These are phyloP conservation scores for Chrysanthemum lavandulifolium DNA, from an alignment of 129 eudicot species.

Conservation along the genomic window DNA sequence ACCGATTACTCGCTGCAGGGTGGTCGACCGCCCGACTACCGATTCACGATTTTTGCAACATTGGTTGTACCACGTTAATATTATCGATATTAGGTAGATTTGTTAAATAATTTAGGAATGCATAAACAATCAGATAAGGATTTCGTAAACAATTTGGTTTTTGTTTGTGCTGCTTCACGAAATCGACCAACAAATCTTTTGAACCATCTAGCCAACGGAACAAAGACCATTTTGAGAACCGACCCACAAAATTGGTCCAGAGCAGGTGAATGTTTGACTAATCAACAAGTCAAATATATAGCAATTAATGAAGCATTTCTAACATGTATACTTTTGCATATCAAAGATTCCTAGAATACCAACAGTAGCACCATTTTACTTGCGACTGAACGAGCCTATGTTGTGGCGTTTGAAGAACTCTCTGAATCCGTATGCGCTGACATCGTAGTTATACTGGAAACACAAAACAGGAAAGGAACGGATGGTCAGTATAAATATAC, in stretches of 20 bases:
- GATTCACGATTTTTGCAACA: too few relatives aligned
- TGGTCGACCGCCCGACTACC: too few relatives aligned
- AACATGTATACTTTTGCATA: conserved; percentile 5
- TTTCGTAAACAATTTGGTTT: too few relatives aligned
- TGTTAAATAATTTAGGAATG: too few relatives aligned
- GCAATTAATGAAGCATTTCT: background rate
- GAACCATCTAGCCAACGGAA: background rate
- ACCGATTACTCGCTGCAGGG: too few relatives aligned
- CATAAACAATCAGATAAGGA: too few relatives aligned
- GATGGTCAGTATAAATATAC: conserved; percentile 11
- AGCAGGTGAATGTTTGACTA: background rate
- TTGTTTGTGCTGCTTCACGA: background rate
- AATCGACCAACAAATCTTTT: background rate
- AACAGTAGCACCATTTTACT: conserved; percentile 26
- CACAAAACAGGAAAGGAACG: background rate
- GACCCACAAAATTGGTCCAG: background rate
- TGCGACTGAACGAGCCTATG: conserved; percentile 39
- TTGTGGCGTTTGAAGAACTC: conserved; percentile 86
- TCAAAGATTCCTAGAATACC: background rate
- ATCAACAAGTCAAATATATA: conserved; percentile 6
- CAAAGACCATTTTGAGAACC: background rate
- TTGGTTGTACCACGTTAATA: too few relatives aligned
- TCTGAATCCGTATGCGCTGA: conserved; percentile 80
- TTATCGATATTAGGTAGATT: too few relatives aligned
- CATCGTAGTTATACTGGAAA: conserved; percentile 75